Evolutionary conservation across 495 filamentous ascomycete genomes (phyloP).

Genomic region (Penicillium bialowiezense): DNA sequence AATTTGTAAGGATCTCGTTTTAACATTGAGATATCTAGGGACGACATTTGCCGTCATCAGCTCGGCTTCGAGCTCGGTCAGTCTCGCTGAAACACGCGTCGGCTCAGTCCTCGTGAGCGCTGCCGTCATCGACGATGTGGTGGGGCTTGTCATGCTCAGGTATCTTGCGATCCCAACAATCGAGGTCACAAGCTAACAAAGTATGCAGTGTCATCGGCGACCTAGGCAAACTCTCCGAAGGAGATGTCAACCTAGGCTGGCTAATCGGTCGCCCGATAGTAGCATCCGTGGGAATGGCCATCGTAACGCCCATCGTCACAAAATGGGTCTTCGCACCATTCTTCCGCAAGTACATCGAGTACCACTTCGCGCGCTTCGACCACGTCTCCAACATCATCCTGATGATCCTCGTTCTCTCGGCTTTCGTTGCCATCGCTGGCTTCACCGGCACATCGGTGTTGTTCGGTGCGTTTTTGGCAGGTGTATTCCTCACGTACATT

Average conservation of each 20-base stretch:
- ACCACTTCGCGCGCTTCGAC: conserved; percentile 31
- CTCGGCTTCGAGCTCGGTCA: conserved; percentile 24
- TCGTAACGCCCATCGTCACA: conserved; percentile 45
- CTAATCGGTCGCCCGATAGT: conserved; percentile 53
- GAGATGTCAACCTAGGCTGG: conserved; percentile 34
- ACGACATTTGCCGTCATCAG: conserved; percentile 35
- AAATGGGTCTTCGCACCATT: conserved; percentile 46
- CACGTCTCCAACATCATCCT: conserved; percentile 34
- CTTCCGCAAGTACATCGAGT: conserved; percentile 30
- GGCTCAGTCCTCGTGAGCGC: conserved; percentile 49
- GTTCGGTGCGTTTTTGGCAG: conserved; percentile 66
- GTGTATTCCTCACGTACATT: conserved; percentile 52
- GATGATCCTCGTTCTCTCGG: conserved; percentile 43
- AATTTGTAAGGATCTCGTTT: too few species aligned
- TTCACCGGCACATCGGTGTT: conserved; percentile 64
- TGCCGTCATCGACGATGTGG: conserved; percentile 79
- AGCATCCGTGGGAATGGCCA: conserved; percentile 54
- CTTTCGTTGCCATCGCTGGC: conserved; percentile 48
- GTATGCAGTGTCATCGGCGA: conserved; percentile 44
- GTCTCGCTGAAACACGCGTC: conserved; percentile 30
- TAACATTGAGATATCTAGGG: conserved; percentile 5
- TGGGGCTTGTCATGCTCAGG: conserved; percentile 75
- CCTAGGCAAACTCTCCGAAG: conserved; percentile 32
- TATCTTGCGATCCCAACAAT: not conserved
- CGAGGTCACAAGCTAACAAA: too few species aligned